Base-by-base conservation (phyloP, 2,329 filamentous ascomycete genomes). In the Furcasterigmium sp. region DNA sequence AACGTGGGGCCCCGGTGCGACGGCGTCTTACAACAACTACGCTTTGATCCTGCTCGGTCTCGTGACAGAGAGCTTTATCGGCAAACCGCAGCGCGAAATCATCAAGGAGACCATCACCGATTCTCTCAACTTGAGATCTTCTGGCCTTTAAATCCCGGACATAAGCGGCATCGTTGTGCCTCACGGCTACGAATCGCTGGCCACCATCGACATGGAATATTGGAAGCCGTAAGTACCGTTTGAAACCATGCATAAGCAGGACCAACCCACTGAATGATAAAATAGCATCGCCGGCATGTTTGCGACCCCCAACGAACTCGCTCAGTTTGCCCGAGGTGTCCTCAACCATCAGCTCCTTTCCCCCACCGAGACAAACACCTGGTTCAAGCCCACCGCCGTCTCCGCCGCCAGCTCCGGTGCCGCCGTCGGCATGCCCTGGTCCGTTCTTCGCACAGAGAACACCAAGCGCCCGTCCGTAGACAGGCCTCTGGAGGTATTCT, bases 361-460 rank as follows among this genome's bases (percentile, higher is more conserved):
- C 0, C 54, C 61, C 0, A 51, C 52, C 9, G 46, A 64, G 32
- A 70, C 73, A 1, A 56, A 64, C 3, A 54, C 57, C n/a, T 75
- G 71, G 72, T 58, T 75, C 46, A 70, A 73, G 47, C 70, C 65
- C 3, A 54, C 55, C 5, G 51, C 57, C 13, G 60, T 61, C 51
- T 71, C 68, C 4, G 62, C 61, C 2, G 62, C 58, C 3, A 53
- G 56, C 42, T 56, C 56, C 34, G 62, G 60, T 4, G 58, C 62
- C 41, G 64, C 61, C 3, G 47, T 66, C 14, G 62, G 63, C 15
- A 57, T 53, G 3, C 60, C 58, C 2, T 63, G 60, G 61, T 59
- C 63, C 39, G 62, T 63, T 38, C 41, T 54, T 7, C 58, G 60
- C 26, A 52, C 51, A 14, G 53, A 57, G 36, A 53, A 51, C 37